Conservation (phyloP, 2,329 filamentous ascomycete species). For the Magnaporthiopsis rhizophila region DNA sequence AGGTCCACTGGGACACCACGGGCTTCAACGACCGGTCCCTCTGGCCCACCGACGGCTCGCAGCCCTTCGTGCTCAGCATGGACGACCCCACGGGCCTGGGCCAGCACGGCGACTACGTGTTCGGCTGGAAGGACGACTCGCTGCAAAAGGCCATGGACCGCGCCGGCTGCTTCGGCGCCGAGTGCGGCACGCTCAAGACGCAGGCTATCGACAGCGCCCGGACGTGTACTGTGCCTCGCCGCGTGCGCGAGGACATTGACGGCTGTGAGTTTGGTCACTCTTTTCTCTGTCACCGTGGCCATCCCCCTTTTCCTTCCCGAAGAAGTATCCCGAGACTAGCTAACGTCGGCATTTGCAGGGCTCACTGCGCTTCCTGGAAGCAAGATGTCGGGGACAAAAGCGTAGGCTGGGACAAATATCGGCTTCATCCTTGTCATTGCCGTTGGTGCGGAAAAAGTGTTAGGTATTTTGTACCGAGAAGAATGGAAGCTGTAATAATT, state of each 20-base stretch:
- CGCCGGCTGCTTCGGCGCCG: conserved; percentile 33
- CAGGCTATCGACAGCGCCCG: conserved; percentile 24
- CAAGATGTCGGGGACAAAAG: not conserved
- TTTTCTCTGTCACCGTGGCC: conserved; percentile 1
- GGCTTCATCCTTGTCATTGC: too few species aligned
- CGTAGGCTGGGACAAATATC: not conserved
- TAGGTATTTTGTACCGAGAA: too few species aligned
- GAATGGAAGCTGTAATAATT: too few species aligned
- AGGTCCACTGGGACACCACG: conserved; percentile 29
- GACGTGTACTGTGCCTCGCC: conserved; percentile 22
- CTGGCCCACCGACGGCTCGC: conserved; percentile 29
- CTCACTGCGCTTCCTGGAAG: conserved; percentile 3
- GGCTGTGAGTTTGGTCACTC: conserved; percentile 22
- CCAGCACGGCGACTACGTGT: conserved; percentile 34
- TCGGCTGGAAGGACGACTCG: conserved; percentile 29
- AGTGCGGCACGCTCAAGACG: conserved; percentile 24
- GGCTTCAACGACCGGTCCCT: conserved; percentile 27
- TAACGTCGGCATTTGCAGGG: not conserved
- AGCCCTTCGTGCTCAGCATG: conserved; percentile 27
- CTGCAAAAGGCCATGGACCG: conserved; percentile 30
- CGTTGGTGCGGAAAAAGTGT: too few species aligned
- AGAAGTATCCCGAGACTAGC: too few species aligned
- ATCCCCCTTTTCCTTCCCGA: too few species aligned
- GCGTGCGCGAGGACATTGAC: conserved; percentile 25
- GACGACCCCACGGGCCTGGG: conserved; percentile 32